These are phyloP conservation scores for Amanita muscaria DNA, from an alignment of 768 basidiomycete genomes.

Conservation along the genomic window DNA sequence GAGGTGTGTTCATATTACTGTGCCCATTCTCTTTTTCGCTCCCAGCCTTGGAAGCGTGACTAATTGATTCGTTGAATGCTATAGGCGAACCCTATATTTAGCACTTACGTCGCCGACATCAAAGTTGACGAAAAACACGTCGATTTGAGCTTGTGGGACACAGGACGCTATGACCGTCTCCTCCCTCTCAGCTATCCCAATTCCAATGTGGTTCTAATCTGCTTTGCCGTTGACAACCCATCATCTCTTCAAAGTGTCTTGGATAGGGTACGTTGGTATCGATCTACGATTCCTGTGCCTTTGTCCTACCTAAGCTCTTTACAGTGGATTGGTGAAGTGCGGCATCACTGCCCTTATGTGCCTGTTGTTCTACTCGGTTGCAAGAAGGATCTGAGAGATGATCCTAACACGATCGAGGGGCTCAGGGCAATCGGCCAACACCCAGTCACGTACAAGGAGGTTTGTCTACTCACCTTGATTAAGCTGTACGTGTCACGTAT, in stretches of 20 bases:
- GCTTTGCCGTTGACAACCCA: conserved; percentile 96
- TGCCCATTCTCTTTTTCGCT: neutral
- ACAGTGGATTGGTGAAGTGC: conserved; percentile 99
- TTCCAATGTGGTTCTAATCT: conserved; percentile 98
- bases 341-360: conserved; percentile 91
- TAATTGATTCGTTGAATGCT: too few relatives aligned
- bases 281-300: conserved; percentile 1
- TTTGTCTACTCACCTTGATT: conserved; percentile 22
- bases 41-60: too few relatives aligned
- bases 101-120: conserved; percentile 99
- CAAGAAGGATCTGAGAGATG: conserved; percentile 97
- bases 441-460: conserved; percentile 92
- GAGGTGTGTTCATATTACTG: conserved; percentile 55
- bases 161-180: conserved; percentile 98
- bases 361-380: conserved; percentile 97
- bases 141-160: conserved; percentile 99
- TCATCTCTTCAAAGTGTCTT: conserved; percentile 99
- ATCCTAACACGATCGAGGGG: conserved; percentile 88
- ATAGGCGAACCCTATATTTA: conserved; percentile 98
- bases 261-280: conserved; percentile 73
- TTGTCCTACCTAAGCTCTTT: conserved; percentile 7
- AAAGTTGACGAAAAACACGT: conserved; percentile 98
- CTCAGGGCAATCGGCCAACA: conserved; percentile 89
- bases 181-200: conserved; percentile 97
- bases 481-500: neutral